A percentile compares a stretch with the other conserved stretches of the same genome.
Conservation (phyloP, 2,329 filamentous ascomycete genomes). For the Tetracladium maxilliforme region DNA sequence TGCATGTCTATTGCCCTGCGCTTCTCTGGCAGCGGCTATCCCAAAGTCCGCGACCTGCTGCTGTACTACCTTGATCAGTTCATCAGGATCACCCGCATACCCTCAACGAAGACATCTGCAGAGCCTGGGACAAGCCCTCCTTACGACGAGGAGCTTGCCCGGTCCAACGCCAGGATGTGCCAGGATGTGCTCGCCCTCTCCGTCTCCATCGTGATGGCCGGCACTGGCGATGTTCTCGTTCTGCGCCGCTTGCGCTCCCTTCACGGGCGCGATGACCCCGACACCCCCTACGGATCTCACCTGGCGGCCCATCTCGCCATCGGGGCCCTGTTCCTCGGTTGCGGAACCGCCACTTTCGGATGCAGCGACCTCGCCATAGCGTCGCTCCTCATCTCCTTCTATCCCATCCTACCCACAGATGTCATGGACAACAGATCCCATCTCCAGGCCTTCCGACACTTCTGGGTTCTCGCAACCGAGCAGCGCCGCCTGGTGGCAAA, state of each 20-base stretch:
- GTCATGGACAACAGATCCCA: conserved; percentile 92
- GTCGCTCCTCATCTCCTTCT: conserved; percentile 78
- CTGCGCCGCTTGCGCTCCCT: conserved; percentile 76
- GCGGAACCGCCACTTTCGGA: conserved; percentile 82
- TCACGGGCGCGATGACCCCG: conserved; percentile 71
- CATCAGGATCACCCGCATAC: conserved; percentile 58
- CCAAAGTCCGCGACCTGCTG: conserved; percentile 63
- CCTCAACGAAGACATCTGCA: conserved; percentile 11
- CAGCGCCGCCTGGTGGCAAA: conserved; percentile 77
- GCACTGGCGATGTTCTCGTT: conserved; percentile 76
- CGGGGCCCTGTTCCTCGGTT: conserved; percentile 79
- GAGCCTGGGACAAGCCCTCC: no score
- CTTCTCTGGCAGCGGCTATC: conserved; percentile 58
- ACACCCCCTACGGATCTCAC: conserved; percentile 86
- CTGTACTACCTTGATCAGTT: conserved; percentile 78
- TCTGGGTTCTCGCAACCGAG: conserved; percentile 91
- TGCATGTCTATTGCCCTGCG: conserved; percentile 68
- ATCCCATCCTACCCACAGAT: conserved; percentile 77
- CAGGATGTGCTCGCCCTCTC: conserved; percentile 78
- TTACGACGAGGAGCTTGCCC: conserved; percentile 79
- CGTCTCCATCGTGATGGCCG: conserved; percentile 83
- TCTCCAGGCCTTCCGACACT: conserved; percentile 88
- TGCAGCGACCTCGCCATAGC: conserved; percentile 80
- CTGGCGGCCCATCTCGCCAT: conserved; percentile 86
- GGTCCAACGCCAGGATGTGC: conserved; percentile 77